These are phyloP conservation scores for Linum lewisii DNA, from an alignment of 345 rosid species.

Conservation along the genomic window DNA sequence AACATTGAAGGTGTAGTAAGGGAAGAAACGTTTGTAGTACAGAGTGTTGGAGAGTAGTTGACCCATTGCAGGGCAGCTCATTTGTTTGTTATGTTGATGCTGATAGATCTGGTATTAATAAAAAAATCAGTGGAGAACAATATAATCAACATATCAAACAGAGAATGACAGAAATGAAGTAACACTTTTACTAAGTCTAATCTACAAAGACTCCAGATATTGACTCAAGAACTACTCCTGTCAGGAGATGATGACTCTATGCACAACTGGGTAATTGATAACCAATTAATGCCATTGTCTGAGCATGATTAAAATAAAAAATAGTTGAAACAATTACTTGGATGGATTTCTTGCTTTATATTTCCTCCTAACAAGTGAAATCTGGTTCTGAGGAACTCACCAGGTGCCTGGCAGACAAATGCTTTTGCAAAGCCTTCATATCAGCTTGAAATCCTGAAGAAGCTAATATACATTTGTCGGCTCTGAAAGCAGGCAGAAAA, in stretches of 20 bases:
- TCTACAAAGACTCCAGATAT: neutral
- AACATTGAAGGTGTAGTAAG: constrained; percentile 90
- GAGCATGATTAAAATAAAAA: neutral
- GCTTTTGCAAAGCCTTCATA: constrained; percentile 87
- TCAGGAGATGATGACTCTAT: neutral
- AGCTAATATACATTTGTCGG: constrained; percentile 72
- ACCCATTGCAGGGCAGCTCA: constrained; percentile 96
- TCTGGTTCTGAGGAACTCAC: constrained; percentile 29
- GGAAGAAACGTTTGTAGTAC: constrained; percentile 95
- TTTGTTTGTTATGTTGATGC: constrained; percentile 97
- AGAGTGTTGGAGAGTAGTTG: constrained; percentile 96
- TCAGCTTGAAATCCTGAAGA: constrained; percentile 99
- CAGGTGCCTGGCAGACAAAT: constrained; percentile 73
- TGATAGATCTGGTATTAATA: constrained; percentile 63
- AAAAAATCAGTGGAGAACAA: neutral
- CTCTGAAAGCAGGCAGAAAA: constrained; percentile 35
- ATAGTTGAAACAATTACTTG: neutral
- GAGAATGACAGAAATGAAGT: too few species aligned
- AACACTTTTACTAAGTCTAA: neutral
- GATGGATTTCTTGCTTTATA: neutral
- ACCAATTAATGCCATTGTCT: neutral
- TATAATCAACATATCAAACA: neutral
- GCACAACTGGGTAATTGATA: neutral
- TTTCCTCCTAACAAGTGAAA: too few species aligned
- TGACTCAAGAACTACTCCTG: neutral